Base-by-base conservation (phyloP, 225 moss, liverwort and hornwort species). In the Ulota crispa region DNA sequence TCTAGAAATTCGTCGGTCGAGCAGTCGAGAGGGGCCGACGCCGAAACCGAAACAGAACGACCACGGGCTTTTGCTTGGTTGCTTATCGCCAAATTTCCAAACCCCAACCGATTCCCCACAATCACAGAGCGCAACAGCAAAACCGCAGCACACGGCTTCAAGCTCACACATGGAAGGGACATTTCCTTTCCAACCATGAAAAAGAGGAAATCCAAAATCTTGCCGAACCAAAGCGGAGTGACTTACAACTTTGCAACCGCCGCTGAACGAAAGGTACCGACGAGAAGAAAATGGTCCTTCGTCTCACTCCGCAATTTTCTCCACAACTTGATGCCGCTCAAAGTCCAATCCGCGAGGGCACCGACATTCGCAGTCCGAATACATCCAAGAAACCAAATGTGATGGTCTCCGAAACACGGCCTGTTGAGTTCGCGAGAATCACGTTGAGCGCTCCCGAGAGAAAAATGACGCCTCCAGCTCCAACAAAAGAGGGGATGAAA, bases 211-310 rank as follows among this genome's bases (percentile, higher is more conserved):
- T 19, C 39, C 37, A 68, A 27, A 39, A 2, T 59, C 79, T 78
- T 39, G 31, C 79, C 57, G 30, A 9, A 21, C n/a, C 3, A 64
- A 23, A 73, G 64, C 2, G 27, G 0, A 73, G 3, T 2, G 10
- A 64, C 80, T 81, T 81, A 81, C 73, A 73, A 73, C 54, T 81
- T 54, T 2, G 41, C 26, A 64, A 64, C 27, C 21, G 23, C 50
- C 20, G 20, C 37, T 34, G 18, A 20, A 27, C n/a, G 2, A 7
- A 36, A 57, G 24, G 45, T 55, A 23, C 12, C 60, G 18, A 70
- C 42, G 34, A 67, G 34, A 37, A 36, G 27, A 55, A 10, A 82
- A 73, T 23, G 16, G 61, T 55, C 23, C 36, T 7, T 70, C 68
- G 19, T 63, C 21, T 43, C 68, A 31, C 81, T 4, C 36, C 50